These are phyloP conservation scores for Diaporthe citrichinensis DNA, from an alignment of 2,329 filamentous ascomycete genomes.

Conservation along the genomic window DNA sequence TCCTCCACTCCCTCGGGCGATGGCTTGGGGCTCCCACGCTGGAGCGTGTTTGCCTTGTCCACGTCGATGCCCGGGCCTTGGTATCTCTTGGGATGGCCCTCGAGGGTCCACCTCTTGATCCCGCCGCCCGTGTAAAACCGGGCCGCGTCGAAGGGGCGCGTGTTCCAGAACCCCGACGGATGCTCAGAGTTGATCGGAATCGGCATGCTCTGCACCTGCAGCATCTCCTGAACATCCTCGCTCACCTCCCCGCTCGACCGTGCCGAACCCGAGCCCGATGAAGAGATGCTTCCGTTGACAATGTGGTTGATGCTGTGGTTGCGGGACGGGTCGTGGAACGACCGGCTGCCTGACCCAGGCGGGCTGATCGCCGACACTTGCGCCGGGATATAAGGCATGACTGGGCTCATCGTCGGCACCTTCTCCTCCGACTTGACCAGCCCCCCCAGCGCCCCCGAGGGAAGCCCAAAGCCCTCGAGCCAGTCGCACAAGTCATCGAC, in stretches of 20 bases:
- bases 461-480: conserved; percentile 66
- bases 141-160: conserved; percentile 38
- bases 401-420: background rate
- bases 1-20: background rate
- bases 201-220: conserved; percentile 53
- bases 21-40: conserved; percentile 37
- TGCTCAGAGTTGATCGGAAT: conserved; percentile 55
- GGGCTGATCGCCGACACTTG: conserved; percentile 28
- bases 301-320: conserved; percentile 37
- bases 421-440: conserved; percentile 49
- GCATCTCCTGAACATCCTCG: conserved; percentile 41
- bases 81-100: conserved; percentile 52
- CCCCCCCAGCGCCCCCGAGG: conserved; percentile 53
- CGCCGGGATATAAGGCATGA: background rate
- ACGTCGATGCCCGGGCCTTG: conserved; percentile 43
- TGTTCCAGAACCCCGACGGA: conserved; percentile 52
- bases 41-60: conserved; percentile 45
- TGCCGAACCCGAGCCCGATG: conserved; percentile 21
- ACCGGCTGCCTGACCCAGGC: conserved; percentile 14
- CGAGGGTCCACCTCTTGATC: conserved; percentile 55
- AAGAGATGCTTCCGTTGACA: conserved; percentile 29
- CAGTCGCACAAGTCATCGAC: conserved; percentile 63
- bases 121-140: conserved; percentile 50
- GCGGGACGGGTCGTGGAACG: conserved; percentile 35
- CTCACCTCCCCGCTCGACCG: conserved; percentile 40